phyloP scores from a whole-genome alignment of 257 asterid species.

The Leonotis leonurus region DNA sequence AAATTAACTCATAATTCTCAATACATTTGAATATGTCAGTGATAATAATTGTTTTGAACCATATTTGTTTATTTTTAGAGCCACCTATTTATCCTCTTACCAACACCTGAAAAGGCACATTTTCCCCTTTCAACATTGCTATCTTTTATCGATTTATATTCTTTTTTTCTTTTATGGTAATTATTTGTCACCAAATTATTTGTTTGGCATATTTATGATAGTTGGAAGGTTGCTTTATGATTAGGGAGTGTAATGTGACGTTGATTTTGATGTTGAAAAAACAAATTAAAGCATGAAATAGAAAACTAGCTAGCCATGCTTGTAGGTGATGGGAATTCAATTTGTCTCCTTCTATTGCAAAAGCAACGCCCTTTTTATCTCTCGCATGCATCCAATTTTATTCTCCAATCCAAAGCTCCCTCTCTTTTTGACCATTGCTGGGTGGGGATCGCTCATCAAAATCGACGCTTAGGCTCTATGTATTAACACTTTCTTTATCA shows the following conservation, averaged over 20 bases:
- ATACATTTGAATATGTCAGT: no score
- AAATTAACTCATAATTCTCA: no score
- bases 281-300: not conserved
- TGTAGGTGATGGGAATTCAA: constrained; percentile 14
- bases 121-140: not conserved
- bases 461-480: no score
- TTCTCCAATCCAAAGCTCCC: not conserved
- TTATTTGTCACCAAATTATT: constrained; percentile 14
- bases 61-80: not conserved
- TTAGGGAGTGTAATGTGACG: constrained; percentile 8
- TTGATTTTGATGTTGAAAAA: constrained; percentile 15
- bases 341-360: constrained; percentile 9
- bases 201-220: constrained; percentile 12
- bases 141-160: not conserved
- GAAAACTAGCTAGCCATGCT: constrained; percentile 6
- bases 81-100: not conserved
- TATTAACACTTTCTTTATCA: no score
- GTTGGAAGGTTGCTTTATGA: not conserved
- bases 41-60: not conserved
- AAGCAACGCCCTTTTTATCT: constrained; percentile 6
- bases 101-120: not conserved
- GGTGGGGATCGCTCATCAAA: no score
- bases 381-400: not conserved
- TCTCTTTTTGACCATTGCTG: constrained; percentile 6
- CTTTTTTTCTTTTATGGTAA: not conserved